Base-by-base conservation (phyloP, 768 basidiomycete species). In the Boletus eberwhitei region DNA sequence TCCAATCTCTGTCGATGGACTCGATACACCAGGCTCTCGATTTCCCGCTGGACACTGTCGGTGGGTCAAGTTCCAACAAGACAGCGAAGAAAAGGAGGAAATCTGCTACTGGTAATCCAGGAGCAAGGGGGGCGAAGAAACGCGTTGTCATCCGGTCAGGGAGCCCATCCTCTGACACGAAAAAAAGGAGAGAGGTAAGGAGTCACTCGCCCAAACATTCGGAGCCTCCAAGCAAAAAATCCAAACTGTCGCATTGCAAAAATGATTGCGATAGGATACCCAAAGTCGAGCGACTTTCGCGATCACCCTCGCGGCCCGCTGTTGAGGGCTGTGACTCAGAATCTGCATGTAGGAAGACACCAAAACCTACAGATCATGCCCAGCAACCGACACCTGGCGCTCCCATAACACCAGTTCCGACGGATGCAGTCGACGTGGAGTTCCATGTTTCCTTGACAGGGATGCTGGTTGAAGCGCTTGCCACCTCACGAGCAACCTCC, bases 391-490 rank as follows among this genome's bases (percentile, higher is more conserved):
- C 32, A 22, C 32, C 24, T 31, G 16, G 24, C 11, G 9, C 38
- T 36, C 19, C 36, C 19, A 16, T 44, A 17, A 32, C 29, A 11
- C 50, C 50, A 21, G 53, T 36, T 17, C 24, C 54, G 8, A 42
- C 63, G 16, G 50, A 70, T 39, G 50, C 70, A 13, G 43, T 31
- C 24, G 40, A 59, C n/a, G 47, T n/a, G 2, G 62, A 62, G 38
- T 62, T 62, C 11, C 75, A 76, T 54, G 61, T 64, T 0, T 83
- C 85, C 59, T 66, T 87, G 22, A 78, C 77, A 47, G 87, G 87
- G 3, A 79, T 88, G 79, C 70, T 89, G 2, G 80, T 89, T 58
- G 86, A 88, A 72, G 78, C 78, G 36, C 76, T 90, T 68, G 87
- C 86, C 13, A 79, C 80, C n/a, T 85, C 87, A 4, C 82, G 88